phyloP scores from a whole-genome alignment of 805 yeast genomes.

The Saccharomycopsis schoenii region DNA sequence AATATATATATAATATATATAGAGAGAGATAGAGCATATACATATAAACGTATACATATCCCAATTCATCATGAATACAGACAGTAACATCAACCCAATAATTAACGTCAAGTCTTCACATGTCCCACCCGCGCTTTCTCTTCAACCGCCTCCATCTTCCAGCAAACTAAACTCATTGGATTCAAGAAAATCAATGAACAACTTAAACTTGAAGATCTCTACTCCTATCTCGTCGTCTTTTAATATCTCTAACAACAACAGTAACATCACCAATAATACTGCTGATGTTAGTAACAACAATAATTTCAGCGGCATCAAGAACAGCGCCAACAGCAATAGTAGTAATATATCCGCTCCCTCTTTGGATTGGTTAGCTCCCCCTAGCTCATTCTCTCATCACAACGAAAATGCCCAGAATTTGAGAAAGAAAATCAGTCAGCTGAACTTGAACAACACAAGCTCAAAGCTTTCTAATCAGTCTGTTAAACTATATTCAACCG shows the following conservation, averaged over 20 bases:
- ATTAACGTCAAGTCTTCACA: neutral
- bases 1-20: too few species aligned
- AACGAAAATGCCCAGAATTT: slow-evolving; percentile 1
- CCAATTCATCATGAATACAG: neutral
- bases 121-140: neutral
- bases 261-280: neutral
- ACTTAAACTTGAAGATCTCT: neutral
- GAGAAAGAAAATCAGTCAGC: slow-evolving; percentile 9
- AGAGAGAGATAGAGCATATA: neutral
- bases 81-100: neutral
- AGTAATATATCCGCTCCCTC: neutral
- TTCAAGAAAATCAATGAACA: neutral
- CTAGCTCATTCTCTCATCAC: neutral
- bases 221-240: neutral
- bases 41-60: neutral
- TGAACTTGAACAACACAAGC: slow-evolving; percentile 4
- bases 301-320: neutral
- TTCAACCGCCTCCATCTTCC: neutral
- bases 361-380: neutral
- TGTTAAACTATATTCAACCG: neutral
- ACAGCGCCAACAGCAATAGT: neutral
- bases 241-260: neutral
- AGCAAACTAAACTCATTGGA: neutral
- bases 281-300: neutral
- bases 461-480: slow-evolving; percentile 10